Conservation (phyloP, 2,329 filamentous ascomycete species). For the Fusarium tanahbumbuense region DNA sequence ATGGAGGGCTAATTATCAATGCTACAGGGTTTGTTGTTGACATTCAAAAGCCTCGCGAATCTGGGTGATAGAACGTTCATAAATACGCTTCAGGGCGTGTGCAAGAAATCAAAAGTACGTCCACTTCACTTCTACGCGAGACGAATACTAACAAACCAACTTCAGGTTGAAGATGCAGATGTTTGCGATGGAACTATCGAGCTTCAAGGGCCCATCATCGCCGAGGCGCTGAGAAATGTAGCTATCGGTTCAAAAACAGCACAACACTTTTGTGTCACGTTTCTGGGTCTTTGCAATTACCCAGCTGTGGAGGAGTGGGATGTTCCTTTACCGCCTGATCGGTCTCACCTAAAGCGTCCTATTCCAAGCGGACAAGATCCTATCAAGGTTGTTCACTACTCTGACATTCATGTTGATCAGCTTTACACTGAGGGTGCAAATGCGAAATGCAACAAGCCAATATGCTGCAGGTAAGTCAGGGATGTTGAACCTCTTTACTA, state of each 20-base stretch:
- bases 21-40: slow-evolving; percentile 49
- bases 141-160: neutral
- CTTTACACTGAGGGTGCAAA: slow-evolving; percentile 65
- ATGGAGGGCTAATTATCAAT: slow-evolving; percentile 2
- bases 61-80: slow-evolving; percentile 58
- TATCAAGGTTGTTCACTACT: slow-evolving; percentile 68
- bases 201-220: slow-evolving; percentile 65
- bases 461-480: slow-evolving; percentile 64
- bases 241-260: slow-evolving; percentile 61
- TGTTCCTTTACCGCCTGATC: slow-evolving; percentile 58
- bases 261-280: slow-evolving; percentile 62
- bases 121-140: neutral
- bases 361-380: slow-evolving; percentile 58
- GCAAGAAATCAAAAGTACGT: slow-evolving; percentile 50
- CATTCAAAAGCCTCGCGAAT: slow-evolving; percentile 57
- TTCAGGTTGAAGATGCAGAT: slow-evolving; percentile 62
- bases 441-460: slow-evolving; percentile 67
- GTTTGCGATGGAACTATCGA: slow-evolving; percentile 65
- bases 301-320: slow-evolving; percentile 58
- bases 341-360: slow-evolving; percentile 53
- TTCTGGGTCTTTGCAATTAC: slow-evolving; percentile 65
- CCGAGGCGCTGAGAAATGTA: slow-evolving; percentile 61
- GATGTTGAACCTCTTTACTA: too few relatives aligned
- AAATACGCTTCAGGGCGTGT: slow-evolving; percentile 47
- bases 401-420: slow-evolving; percentile 69